phyloP scores from a whole-genome alignment of 2,329 filamentous ascomycete genomes.

The Paraphoma chrysanthemicola region DNA sequence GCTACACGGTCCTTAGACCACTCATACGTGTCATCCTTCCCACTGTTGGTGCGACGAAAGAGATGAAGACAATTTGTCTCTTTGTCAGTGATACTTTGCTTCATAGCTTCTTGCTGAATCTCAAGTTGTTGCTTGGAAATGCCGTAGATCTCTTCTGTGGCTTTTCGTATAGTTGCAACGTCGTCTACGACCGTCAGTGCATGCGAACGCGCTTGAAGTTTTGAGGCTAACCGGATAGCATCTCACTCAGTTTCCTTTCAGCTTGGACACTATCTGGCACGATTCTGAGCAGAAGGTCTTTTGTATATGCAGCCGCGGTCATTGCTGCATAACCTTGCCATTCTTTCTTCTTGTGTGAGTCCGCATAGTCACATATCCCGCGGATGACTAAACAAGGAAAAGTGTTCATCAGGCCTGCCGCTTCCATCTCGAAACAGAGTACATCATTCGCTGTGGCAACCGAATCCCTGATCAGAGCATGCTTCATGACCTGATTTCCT shows the following conservation, averaged over 20 bases:
- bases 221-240: constrained; percentile 2
- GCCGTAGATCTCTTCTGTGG: neutral
- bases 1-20: constrained; percentile 26
- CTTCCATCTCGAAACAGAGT: constrained; percentile 3
- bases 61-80: constrained; percentile 24
- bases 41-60: constrained; percentile 22
- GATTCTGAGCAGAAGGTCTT: constrained; percentile 24
- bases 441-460: neutral
- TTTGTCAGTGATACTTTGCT: constrained; percentile 17
- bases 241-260: constrained; percentile 9
- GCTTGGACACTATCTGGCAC: constrained; percentile 19
- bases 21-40: constrained; percentile 23
- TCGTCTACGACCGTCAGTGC: neutral
- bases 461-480: constrained; percentile 1
- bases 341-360: constrained; percentile 3
- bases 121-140: constrained; percentile 1
- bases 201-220: neutral
- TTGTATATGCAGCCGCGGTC: constrained; percentile 19
- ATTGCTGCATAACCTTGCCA: constrained; percentile 13
- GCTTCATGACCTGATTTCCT: constrained; percentile 9
- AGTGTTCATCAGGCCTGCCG: neutral
- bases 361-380: constrained; percentile 1
- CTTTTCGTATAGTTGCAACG: constrained; percentile 11
- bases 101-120: constrained; percentile 16
- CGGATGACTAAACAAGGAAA: constrained; percentile 2